These are phyloP conservation scores for Pythium aristosporum DNA, from an alignment of 352 stramenopile species.

Conservation along the genomic window DNA sequence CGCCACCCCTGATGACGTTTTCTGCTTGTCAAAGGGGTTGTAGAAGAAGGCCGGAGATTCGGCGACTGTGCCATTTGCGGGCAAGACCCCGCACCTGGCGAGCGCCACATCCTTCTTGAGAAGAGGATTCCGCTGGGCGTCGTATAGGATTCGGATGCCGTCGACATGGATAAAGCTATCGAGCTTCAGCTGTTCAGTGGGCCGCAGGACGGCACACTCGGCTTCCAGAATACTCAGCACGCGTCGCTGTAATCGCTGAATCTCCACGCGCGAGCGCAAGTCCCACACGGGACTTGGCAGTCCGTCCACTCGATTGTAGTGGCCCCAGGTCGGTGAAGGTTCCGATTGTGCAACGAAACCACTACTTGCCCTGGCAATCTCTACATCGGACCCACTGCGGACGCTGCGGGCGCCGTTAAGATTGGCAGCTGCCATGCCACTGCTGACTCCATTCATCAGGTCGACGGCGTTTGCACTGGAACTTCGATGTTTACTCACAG, in stretches of 20 bases:
- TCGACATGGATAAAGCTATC: constrained; percentile 61
- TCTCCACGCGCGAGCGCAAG: constrained; percentile 52
- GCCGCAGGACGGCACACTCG: constrained; percentile 52
- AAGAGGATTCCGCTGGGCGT: constrained; percentile 33
- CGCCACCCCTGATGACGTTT: background rate
- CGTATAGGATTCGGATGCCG: constrained; percentile 33
- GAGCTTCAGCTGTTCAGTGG: constrained; percentile 53
- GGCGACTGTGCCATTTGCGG: constrained; percentile 3
- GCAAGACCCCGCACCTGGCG: constrained; percentile 30
- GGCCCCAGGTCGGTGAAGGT: background rate
- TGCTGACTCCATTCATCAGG: background rate
- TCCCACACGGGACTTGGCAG: constrained; percentile 44
- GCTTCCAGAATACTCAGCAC: constrained; percentile 53
- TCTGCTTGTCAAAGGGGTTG: constrained; percentile 36
- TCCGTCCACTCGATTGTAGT: background rate
- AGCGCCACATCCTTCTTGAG: constrained; percentile 37
- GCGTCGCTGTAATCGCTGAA: constrained; percentile 52
- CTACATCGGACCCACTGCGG: background rate
- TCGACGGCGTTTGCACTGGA: constrained; percentile 15
- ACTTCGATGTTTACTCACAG: constrained; percentile 1
- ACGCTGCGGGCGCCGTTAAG: background rate
- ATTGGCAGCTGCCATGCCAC: background rate
- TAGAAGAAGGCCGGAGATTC: constrained; percentile 33
- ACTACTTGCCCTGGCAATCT: background rate
- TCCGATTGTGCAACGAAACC: background rate